These are phyloP conservation scores for Sugiyamaella valdiviana DNA, from an alignment of 805 yeast genomes.

Conservation along the genomic window DNA sequence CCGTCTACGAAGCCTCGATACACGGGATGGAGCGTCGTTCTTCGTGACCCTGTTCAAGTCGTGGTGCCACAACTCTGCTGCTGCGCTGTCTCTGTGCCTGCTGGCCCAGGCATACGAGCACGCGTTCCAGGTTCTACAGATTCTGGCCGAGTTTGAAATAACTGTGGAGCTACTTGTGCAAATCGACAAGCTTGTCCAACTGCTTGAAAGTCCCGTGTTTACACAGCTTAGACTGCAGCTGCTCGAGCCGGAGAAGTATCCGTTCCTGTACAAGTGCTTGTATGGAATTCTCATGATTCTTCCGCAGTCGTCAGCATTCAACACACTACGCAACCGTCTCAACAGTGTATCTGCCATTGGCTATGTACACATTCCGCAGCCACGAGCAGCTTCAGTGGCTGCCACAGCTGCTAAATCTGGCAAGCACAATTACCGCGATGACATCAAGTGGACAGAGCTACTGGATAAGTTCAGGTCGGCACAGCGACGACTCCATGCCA, in stretches of 20 bases:
- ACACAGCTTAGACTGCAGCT: slow-evolving; percentile 79
- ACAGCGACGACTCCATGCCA: slow-evolving; percentile 32
- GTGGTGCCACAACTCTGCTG: slow-evolving; percentile 90
- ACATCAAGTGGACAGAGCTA: slow-evolving; percentile 38
- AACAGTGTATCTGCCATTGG: slow-evolving; percentile 44
- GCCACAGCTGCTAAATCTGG: slow-evolving; percentile 14
- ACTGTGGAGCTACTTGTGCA: slow-evolving; percentile 76
- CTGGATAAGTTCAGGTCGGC: slow-evolving; percentile 44
- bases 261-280: slow-evolving; percentile 75
- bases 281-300: slow-evolving; percentile 89
- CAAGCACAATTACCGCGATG: slow-evolving; percentile 21
- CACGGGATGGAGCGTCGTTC: slow-evolving; percentile 55
- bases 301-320: slow-evolving; percentile 90
- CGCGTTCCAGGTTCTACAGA: slow-evolving; percentile 74
- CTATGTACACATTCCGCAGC: slow-evolving; percentile 27
- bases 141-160: slow-evolving; percentile 76
- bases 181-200: slow-evolving; percentile 80
- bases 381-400: slow-evolving; percentile 13
- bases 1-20: slow-evolving; percentile 57
- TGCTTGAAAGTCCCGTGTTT: slow-evolving; percentile 88
- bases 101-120: slow-evolving; percentile 83
- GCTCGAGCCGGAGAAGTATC: slow-evolving; percentile 78
- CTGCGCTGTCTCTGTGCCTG: slow-evolving; percentile 77
- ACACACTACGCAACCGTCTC: slow-evolving; percentile 70
- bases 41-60: slow-evolving; percentile 75